These are phyloP conservation scores for Anthracocystis setariae DNA, from an alignment of 1,284 basidiomycete species.

Conservation along the genomic window DNA sequence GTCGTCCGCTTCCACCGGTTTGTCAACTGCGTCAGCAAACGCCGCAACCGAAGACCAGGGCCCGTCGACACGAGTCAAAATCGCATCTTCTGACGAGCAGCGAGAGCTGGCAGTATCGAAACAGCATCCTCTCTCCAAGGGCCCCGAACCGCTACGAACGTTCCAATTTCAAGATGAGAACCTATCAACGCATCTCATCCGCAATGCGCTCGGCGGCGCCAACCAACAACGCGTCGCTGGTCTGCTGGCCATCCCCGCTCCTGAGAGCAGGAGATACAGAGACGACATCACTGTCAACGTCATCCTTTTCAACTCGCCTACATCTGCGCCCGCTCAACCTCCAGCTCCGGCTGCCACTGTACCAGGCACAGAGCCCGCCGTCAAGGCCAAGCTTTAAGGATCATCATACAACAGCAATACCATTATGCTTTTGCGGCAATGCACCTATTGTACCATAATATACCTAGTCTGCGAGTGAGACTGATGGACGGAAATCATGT, in stretches of 20 bases:
- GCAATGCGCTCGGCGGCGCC: conserved; percentile 91
- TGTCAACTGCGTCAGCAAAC: neutral
- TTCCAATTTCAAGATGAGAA: conserved; percentile 76
- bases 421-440: neutral
- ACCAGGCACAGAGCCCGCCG: conserved; percentile 3
- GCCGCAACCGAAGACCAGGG: conserved; percentile 73
- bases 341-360: neutral
- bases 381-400: conserved; percentile 35
- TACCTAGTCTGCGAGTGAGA: too few species aligned
- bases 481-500: too few species aligned
- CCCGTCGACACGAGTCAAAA: conserved; percentile 5
- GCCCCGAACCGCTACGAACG: conserved; percentile 45
- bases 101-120: conserved; percentile 43
- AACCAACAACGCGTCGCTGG: conserved; percentile 76
- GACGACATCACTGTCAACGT: conserved; percentile 62
- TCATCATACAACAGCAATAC: neutral
- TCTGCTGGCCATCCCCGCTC: conserved; percentile 85
- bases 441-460: too few species aligned
- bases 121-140: conserved; percentile 61
- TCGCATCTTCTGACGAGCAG: conserved; percentile 38
- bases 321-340: conserved; percentile 13
- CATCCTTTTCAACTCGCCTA: conserved; percentile 55
- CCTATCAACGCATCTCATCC: conserved; percentile 86
- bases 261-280: conserved; percentile 72
- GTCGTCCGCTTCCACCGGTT: conserved; percentile 1